Base-by-base conservation (phyloP, 1,284 basidiomycete genomes). In the Filobasidium uniguttulatum region DNA sequence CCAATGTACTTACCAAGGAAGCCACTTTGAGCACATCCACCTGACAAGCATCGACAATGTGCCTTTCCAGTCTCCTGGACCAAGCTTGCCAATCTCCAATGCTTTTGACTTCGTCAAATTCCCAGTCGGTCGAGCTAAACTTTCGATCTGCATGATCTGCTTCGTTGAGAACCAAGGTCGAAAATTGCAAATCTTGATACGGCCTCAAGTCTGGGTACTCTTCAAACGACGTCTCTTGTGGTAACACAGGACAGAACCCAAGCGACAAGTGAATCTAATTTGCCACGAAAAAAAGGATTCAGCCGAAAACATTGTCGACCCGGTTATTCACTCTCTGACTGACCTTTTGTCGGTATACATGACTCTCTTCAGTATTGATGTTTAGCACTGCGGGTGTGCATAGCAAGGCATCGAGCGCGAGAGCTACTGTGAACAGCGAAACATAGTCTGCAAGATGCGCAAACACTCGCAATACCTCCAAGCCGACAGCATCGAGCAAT, bases 101-200 rank as follows among this genome's bases (percentile, higher is more conserved):
- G 12, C 49, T 47, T 14, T 37, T 45, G 14, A 46, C 37, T 8
- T 52, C 47, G 5, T 38, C 36, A 26, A 48, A 46, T 23, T 49
- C n/a, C 49, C 53, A 46, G 6, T 44, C 28, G 36, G 45, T 15
- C 1, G 15, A 14, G 31, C 36, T 22, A 28, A 30, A 52, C 12
- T 26, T 26, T 17, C 33, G 26, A 35, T 51, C 38, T 26, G 49
- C 46, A 7, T 37, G 46, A 15, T 49, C 41, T 37, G 46, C 41
- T 17, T 34, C 28, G 10, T 36, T 48, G 5, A 52, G 31, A 3
- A 50, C 46, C 19, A 55, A 41, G 43, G 44, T 52, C 5, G 46
- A 28, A 28, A 55, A 55, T 35, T 55, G 53, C 8, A 47, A 44
- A 38, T 55, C 53, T 23, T 50, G 50, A 26, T 49, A 55, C 19